Conservation (phyloP, 805 yeast genomes). For the Lachancea thermotolerans region DNA sequence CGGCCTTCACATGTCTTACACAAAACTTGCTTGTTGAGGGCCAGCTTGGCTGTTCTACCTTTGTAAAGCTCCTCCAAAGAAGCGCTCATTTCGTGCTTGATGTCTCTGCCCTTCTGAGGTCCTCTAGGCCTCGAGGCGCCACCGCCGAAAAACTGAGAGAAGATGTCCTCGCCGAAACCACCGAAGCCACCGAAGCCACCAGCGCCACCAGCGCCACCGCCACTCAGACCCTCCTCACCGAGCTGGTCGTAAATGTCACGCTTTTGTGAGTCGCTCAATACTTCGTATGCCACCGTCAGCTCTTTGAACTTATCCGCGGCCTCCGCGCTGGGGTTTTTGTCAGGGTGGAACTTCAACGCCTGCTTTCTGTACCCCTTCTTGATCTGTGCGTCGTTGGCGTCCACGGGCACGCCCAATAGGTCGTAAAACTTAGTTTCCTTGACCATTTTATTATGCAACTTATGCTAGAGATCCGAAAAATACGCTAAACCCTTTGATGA, state of each 20-base stretch:
- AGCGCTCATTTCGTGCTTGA: slow-evolving; percentile 79
- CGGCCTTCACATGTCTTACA: slow-evolving; percentile 88
- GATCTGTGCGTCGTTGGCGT: slow-evolving; percentile 63
- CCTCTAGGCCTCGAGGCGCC: slow-evolving; percentile 66
- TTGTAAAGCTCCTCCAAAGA: slow-evolving; percentile 88
- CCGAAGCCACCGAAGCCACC: slow-evolving; percentile 55
- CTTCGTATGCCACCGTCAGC: slow-evolving; percentile 79
- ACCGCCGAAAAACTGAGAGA: slow-evolving; percentile 80
- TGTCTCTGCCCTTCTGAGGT: slow-evolving; percentile 85
- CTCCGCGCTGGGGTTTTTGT: slow-evolving; percentile 76
- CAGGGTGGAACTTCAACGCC: slow-evolving; percentile 79
- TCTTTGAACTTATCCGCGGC: slow-evolving; percentile 88
- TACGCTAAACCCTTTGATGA: neutral
- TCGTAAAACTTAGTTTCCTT: slow-evolving; percentile 77
- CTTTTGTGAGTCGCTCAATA: slow-evolving; percentile 81
- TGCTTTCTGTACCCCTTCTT: slow-evolving; percentile 78
- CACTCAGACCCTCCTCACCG: slow-evolving; percentile 88
- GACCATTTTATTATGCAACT: slow-evolving; percentile 47
- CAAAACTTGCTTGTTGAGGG: slow-evolving; percentile 82
- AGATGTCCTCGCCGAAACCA: slow-evolving; percentile 31
- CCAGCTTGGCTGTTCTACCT: slow-evolving; percentile 91
- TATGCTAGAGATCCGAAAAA: neutral
- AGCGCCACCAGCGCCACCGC: slow-evolving; percentile 61
- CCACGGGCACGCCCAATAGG: slow-evolving; percentile 60
- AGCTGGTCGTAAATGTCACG: slow-evolving; percentile 82